Conservation (phyloP, 169 alveolate species). For the Cryptosporidium meleagridis region DNA sequence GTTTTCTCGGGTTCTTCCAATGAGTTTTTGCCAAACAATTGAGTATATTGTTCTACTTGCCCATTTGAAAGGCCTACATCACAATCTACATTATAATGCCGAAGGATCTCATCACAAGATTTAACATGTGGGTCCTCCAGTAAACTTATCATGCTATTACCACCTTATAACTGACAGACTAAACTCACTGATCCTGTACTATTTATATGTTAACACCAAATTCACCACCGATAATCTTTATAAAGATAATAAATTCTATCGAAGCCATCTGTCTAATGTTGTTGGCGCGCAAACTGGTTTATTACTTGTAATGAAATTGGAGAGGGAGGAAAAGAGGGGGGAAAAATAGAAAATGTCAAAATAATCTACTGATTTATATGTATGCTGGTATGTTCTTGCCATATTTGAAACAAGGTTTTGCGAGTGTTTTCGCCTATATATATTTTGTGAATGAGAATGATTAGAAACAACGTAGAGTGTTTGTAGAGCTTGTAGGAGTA, state of each 20-base stretch:
- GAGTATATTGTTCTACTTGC: constrained; percentile 71
- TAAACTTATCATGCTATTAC: constrained; percentile 23
- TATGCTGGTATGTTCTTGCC: not conserved
- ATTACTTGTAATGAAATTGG: not conserved
- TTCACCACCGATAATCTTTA: not conserved
- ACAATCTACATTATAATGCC: constrained; percentile 71
- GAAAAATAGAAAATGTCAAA: not conserved
- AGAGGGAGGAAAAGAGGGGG: not conserved
- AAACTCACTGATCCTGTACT: not conserved
- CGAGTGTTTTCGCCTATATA: not conserved
- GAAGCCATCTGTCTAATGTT: not conserved
- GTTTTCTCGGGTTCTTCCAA: constrained; percentile 90
- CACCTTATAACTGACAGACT: not conserved
- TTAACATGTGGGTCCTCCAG: constrained; percentile 72
- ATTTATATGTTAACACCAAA: not conserved
- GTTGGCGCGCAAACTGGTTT: not conserved
- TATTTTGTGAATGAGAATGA: not conserved
- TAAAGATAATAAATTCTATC: not conserved
- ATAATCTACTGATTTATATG: not conserved
- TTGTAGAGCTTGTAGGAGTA: not conserved
- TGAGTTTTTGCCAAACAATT: constrained; percentile 86
- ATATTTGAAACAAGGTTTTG: not conserved
- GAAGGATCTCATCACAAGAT: constrained; percentile 73
- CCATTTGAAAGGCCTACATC: constrained; percentile 74
- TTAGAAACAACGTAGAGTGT: not conserved